phyloP scores from a whole-genome alignment of 345 rosid genomes.

The Eucalyptus cladocalyx region DNA sequence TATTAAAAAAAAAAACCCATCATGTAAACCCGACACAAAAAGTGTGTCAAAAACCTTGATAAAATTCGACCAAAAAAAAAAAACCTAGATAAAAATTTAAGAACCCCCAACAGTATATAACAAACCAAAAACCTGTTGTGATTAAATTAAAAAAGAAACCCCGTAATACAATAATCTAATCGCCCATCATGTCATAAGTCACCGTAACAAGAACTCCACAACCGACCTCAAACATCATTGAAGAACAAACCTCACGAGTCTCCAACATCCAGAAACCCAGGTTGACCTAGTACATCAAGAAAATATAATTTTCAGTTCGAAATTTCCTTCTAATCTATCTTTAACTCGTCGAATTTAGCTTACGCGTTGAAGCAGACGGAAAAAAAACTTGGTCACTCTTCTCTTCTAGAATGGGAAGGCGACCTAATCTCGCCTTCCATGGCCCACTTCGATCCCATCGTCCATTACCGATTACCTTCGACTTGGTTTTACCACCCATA shows the following conservation, averaged over 20 bases:
- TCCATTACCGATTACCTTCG: neutral
- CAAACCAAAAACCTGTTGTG: too few relatives aligned
- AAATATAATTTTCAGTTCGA: too few relatives aligned
- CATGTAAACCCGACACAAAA: neutral
- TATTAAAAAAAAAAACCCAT: neutral
- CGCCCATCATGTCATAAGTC: neutral
- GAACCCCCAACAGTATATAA: too few relatives aligned
- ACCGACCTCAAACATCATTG: neutral
- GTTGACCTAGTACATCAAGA: neutral
- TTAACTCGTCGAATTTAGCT: neutral
- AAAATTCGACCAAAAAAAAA: too few relatives aligned
- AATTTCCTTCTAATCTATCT: neutral
- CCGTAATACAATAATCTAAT: neutral
- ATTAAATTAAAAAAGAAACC: neutral
- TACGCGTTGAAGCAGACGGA: neutral
- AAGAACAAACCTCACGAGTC: too few relatives aligned
- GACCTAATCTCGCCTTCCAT: neutral
- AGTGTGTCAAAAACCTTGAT: neutral
- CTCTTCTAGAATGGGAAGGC: neutral
- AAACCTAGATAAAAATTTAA: too few relatives aligned
- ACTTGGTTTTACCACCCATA: too few relatives aligned
- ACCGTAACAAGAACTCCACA: neutral
- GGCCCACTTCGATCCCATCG: neutral
- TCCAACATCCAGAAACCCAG: too few relatives aligned
- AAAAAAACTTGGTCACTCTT: neutral